Evolutionary conservation across 179 eudicot genomes (phyloP), one percentile per base, ranked within the genome.

Genomic region (Silene noctiflora): DNA sequence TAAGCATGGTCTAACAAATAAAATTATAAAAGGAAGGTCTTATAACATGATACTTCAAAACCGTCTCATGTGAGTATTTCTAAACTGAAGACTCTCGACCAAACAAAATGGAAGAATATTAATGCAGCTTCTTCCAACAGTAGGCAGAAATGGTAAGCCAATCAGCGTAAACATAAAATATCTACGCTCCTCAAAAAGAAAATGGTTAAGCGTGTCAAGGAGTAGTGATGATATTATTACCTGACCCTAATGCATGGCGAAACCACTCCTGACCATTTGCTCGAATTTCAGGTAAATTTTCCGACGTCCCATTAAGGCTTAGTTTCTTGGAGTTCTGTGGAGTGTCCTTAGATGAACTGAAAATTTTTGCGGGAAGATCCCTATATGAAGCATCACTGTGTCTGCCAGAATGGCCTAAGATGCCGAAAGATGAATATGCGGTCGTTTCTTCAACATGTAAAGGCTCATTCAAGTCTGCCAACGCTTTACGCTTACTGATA

Each of bases 401-500:
- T 77, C 39, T 29, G 4, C 72, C 75, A 65, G 76, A 66, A 27
- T 56, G 44, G 39, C 84, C 83, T 59, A 75, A 69, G 70, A 88
- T 78, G 59, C 87, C 86, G 79, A 76, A 77, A 73, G 88, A 79
- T 53, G 85, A 63, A 21, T 74, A 78, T 39, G 35, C 75, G 22
- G 75, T 67, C 14, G 71, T 53, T 83, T 86, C 94, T 72, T 93
- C 96, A 76, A 81, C 77, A 78, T 74, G 81, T 76, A 90, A 8
- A 29, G 99, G 97, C 81, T 90, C 97, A 69, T 95, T 95, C 81
- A 93, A 79, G 82, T 95, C 97, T 22, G 90, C 91, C 82, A 94
- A 80, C 53, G 79, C 75, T 77, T 69, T 73, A 31, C 89, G 71
- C 59, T 65, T 87, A 78, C 81, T 89, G 77, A 53, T 5, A 53